phyloP scores from a whole-genome alignment of 495 filamentous ascomycete genomes.

The Tuber brumale region DNA sequence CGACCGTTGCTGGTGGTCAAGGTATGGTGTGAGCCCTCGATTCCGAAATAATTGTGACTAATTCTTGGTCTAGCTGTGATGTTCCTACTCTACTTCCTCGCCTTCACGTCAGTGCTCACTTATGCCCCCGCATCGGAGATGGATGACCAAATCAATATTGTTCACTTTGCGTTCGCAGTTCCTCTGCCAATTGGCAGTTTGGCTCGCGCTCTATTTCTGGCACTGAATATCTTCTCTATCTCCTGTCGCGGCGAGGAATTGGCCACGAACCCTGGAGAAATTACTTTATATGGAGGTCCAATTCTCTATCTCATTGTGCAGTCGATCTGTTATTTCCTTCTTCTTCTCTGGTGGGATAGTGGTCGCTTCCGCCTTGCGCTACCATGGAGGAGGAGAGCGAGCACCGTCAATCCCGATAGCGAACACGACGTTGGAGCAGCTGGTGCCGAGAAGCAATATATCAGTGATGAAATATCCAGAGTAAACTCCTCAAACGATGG shows the following conservation, averaged over 20 bases:
- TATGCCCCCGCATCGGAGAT: conserved; percentile 58
- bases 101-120: conserved; percentile 61
- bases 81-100: conserved; percentile 73
- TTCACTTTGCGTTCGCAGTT: conserved; percentile 61
- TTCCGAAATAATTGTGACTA: conserved; percentile 40
- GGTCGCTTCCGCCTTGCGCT: conserved; percentile 50
- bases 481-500: conserved; percentile 54
- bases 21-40: conserved; percentile 65
- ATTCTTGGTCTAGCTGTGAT: conserved; percentile 47
- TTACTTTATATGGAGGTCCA: conserved; percentile 68
- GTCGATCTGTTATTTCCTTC: conserved; percentile 55
- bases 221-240: conserved; percentile 70
- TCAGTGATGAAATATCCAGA: conserved; percentile 48
- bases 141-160: conserved; percentile 53
- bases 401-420: conserved; percentile 47
- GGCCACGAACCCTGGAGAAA: conserved; percentile 60
- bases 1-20: conserved; percentile 67
- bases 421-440: conserved; percentile 24
- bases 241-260: conserved; percentile 58
- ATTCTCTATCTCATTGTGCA: conserved; percentile 71
- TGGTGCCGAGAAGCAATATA: conserved; percentile 43
- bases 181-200: conserved; percentile 66
- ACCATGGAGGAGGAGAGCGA: conserved; percentile 44
- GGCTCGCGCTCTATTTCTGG: conserved; percentile 60
- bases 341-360: conserved; percentile 67